Evolutionary conservation across 257 asterid species (phyloP).

Genomic region (Solanum bulbocastanum): DNA sequence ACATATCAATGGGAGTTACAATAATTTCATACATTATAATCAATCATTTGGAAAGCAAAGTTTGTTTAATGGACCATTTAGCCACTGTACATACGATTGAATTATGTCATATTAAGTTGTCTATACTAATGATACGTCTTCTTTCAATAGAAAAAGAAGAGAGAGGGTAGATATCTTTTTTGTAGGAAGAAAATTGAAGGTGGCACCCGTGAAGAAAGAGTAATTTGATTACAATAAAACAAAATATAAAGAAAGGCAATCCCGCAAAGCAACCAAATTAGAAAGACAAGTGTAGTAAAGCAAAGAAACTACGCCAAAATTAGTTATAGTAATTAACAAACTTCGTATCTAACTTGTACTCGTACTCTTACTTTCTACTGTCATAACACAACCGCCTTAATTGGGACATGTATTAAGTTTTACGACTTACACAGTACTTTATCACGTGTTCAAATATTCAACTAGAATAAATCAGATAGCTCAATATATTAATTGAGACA

Average conservation of each 20-base stretch:
- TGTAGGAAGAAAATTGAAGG: not conserved
- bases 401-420: not conserved
- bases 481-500: not conserved
- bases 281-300: not conserved
- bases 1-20: not conserved
- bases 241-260: not conserved
- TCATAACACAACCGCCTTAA: not conserved
- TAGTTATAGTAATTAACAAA: not conserved
- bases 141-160: not conserved
- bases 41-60: not conserved
- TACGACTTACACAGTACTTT: too few relatives aligned
- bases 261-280: not conserved
- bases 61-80: not conserved
- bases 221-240: not conserved
- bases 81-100: not conserved
- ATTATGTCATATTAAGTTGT: not conserved
- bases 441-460: rapidly evolving
- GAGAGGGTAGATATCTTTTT: not conserved
- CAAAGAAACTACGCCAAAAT: slow-evolving; percentile 2
- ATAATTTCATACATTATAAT: not conserved
- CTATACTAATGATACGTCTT: not conserved
- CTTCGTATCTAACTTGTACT: not conserved
- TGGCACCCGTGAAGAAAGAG: not conserved
- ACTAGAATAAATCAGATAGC: too few relatives aligned
- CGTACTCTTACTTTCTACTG: not conserved